A percentile compares a stretch with the other conserved stretches of the same genome.
phyloP scores from a whole-genome alignment of 2,329 filamentous ascomycete species.

The Geosmithia putterillii region DNA sequence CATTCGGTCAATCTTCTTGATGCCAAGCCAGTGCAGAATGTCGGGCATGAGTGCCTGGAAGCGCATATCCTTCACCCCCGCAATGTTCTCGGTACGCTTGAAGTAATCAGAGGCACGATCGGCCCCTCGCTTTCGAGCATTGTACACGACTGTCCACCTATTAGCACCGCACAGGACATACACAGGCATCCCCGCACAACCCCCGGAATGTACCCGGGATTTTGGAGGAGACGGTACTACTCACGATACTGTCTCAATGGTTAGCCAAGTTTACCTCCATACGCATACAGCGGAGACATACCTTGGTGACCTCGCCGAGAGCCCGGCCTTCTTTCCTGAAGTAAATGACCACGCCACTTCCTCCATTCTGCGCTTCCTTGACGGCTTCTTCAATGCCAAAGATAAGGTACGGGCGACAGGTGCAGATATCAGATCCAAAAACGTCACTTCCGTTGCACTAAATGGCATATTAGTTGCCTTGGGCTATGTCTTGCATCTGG shows the following conservation, averaged over 20 bases:
- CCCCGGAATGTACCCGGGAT: neutral
- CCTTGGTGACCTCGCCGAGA: conserved; percentile 90
- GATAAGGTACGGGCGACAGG: conserved; percentile 87
- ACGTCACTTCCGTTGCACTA: conserved; percentile 93
- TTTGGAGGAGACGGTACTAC: conserved; percentile 8
- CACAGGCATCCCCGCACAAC: neutral
- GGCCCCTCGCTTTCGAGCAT: conserved; percentile 66
- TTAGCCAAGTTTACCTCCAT: conserved; percentile 13
- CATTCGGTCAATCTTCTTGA: conserved; percentile 98
- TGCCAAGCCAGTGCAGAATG: conserved; percentile 94
- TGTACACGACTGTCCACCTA: conserved; percentile 34
- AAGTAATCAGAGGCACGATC: conserved; percentile 88
- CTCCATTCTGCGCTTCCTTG: conserved; percentile 89
- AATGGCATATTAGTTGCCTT: conserved; percentile 3
- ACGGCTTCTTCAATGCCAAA: conserved; percentile 97
- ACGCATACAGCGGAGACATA: conserved; percentile 19
- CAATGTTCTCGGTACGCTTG: conserved; percentile 94
- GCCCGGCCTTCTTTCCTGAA: conserved; percentile 96
- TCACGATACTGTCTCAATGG: conserved; percentile 28
- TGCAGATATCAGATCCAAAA: conserved; percentile 96
- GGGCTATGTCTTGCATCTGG: neutral
- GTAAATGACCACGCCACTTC: conserved; percentile 92
- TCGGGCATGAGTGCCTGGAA: conserved; percentile 98
- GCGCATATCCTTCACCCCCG: conserved; percentile 91
- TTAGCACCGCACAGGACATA: neutral